These are phyloP conservation scores for Trifolium subterraneum DNA, from an alignment of 306 rosid genomes.

Conservation along the genomic window DNA sequence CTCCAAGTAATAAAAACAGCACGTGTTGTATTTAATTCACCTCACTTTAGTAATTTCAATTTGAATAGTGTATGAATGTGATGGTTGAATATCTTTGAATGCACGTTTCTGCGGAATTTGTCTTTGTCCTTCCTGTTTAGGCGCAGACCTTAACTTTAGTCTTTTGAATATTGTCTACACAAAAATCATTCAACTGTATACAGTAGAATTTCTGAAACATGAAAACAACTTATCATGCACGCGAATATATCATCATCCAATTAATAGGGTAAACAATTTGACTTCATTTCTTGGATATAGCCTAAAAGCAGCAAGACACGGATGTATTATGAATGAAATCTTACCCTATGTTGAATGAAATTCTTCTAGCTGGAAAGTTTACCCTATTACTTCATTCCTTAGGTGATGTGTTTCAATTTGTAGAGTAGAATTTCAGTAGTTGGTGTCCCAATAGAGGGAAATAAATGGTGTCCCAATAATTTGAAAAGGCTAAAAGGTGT, in stretches of 20 bases:
- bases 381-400: conserved; percentile 28
- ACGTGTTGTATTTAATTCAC: conserved; percentile 39
- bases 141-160: conserved; percentile 3
- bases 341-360: conserved; percentile 18
- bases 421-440: conserved; percentile 38
- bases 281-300: conserved; percentile 39
- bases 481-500: conserved; percentile 21
- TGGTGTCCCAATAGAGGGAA: conserved; percentile 40
- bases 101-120: conserved; percentile 7
- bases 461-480: conserved; percentile 11
- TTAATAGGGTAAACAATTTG: conserved; percentile 37
- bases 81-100: conserved; percentile 26
- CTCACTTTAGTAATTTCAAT: conserved; percentile 25
- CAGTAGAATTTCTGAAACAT: conserved; percentile 6
- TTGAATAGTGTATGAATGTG: conserved; percentile 36
- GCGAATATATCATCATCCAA: conserved; percentile 38
- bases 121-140: not conserved
- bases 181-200: conserved; percentile 33
- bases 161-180: conserved; percentile 23
- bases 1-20: conserved; percentile 31
- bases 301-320: conserved; percentile 45
- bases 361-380: conserved; percentile 37
- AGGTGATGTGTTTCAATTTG: conserved; percentile 43
- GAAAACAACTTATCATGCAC: conserved; percentile 46
- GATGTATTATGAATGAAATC: conserved; percentile 40